Evolutionary conservation across 2,329 filamentous ascomycete genomes (phyloP).

Genomic region (Claviceps sp.): DNA sequence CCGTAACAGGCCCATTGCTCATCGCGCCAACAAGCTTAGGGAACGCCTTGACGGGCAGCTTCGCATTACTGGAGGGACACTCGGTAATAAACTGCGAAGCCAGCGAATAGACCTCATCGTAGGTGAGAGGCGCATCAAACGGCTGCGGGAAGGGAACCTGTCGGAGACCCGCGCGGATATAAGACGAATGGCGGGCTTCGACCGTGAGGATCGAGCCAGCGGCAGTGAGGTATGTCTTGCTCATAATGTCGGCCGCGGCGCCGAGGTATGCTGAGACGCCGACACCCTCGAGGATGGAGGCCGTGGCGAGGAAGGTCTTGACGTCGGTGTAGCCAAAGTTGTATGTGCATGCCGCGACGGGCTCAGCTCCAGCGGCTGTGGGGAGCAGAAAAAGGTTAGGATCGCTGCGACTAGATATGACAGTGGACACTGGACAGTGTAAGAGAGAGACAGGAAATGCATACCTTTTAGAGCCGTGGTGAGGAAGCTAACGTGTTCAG

Average conservation of each 20-base stretch:
- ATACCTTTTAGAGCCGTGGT: slow-evolving; percentile 24
- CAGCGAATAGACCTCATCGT: slow-evolving; percentile 50
- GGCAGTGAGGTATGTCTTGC: slow-evolving; percentile 42
- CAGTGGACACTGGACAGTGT: no score
- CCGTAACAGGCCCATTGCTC: neutral
- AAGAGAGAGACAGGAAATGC: neutral
- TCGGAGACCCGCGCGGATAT: slow-evolving; percentile 37
- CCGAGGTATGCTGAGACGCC: slow-evolving; percentile 52
- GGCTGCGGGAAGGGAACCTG: slow-evolving; percentile 42
- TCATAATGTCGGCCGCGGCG: slow-evolving; percentile 44
- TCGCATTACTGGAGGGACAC: slow-evolving; percentile 40
- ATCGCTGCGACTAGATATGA: neutral
- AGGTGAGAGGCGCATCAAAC: slow-evolving; percentile 45
- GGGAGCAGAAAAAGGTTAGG: neutral
- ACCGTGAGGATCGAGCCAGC: slow-evolving; percentile 51
- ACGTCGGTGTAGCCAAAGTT: slow-evolving; percentile 44
- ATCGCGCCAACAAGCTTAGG: slow-evolving; percentile 27
- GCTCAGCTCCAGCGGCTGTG: slow-evolving; percentile 25
- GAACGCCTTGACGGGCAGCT: slow-evolving; percentile 48
- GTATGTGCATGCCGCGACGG: slow-evolving; percentile 43
- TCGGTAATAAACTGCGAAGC: slow-evolving; percentile 46
- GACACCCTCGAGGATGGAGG: slow-evolving; percentile 50
- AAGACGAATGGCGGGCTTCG: slow-evolving; percentile 50
- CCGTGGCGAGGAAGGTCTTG: slow-evolving; percentile 46
- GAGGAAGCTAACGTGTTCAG: slow-evolving; percentile 44